Base-by-base conservation (phyloP, 768 basidiomycete genomes). In the Suillus occidentalis region DNA sequence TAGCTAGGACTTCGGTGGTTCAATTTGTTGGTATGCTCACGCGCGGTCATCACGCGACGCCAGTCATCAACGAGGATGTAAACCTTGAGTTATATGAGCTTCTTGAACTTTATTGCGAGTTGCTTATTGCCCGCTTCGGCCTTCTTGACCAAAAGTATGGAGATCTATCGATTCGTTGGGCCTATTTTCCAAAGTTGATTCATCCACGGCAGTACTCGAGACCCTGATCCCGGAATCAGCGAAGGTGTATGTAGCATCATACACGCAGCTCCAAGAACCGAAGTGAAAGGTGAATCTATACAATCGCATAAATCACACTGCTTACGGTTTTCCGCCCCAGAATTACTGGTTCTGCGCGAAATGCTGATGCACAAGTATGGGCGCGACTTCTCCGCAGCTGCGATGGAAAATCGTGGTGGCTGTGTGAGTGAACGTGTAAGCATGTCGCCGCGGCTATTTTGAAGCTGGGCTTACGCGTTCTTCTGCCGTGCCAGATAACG, bases 341-440 rank as follows among this genome's bases (percentile, higher is more conserved):
- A 98, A 74, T 84, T 99, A 45, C 93, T 97, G 68, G 81, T 94
- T 43, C 78, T 98, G 60, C 89, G 97, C 62, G 96, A 99, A 75
- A 86, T 98, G 74, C 84, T 99, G 64, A 92, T 96, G 91, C 92
- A 95, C 75, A 97, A 97, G 79, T 97, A 89, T 73, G 95, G 97
- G 20, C 88, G 97, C 25, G 94, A 95, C 56, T 99, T 93, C 75
- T 87, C 95, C 18, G 69, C 89, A 20, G 84, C 86, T n/a, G 88
- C 92, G 2, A 92, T 95, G 84, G 92, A 95, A 75, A 95, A 97
- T 75, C 85, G 82, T 52, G 88, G 91, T 69, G 81, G 82, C 18
- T 88, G 89, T 76, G 96, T 99, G 52, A 92, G 87, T 68, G 87
- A 90, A 58, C 87, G 97, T 66, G 94, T 94, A 78, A 77, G 88